Evolutionary conservation across 768 basidiomycete species (phyloP), one percentile per base, ranked within the genome.

Genomic region (Lentinus tigrinus): DNA sequence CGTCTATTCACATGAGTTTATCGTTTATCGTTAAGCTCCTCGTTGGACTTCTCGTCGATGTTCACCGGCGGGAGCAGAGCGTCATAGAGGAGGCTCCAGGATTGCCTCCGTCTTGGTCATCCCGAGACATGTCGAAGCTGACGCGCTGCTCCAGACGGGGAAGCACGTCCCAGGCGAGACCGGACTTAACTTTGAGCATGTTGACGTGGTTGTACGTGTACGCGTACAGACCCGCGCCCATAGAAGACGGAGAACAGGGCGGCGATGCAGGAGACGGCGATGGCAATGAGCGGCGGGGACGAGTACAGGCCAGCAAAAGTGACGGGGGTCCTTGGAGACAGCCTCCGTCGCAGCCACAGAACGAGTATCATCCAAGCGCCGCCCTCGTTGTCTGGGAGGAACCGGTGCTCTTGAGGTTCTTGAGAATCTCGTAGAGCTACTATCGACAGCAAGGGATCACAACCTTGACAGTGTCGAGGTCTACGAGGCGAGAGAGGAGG

Each of bases 401-500:
- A 17, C 52, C 60, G 23, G 50, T 19, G 19, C 28, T 46, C 38
- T 48, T 40, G 24, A 69, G 44, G 38, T 55, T 44, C 23, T 52
- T 43, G 39, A 71, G 48, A 44, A 65, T 54, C 23, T 70, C 68
- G 28, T 67, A 71, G 21, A 67, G 54, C 36, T 56, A 60, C 51
- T 63, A 47, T 52, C 55, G 36, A 65, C 50, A 56, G 61, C 62
- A 43, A 68, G 67, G 74, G 19, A 73, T 65, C 47, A 70, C 46
- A 19, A 68, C 69, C 53, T 69, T 71, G 43, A 70, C 58, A 31
- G 66, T 64, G 44, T 69, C 69, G 49, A 69, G 55, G 26, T 57
- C 61, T 21, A 63, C 65, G 34, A 71, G 65, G 43, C 67, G 60
- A 24, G 73, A 67, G 56, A 73, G 66, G 28, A 69, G 62, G 37